A percentile compares a stretch with the other conserved stretches of the same genome.
Evolutionary conservation across 768 basidiomycete genomes (phyloP).

Genomic region (Porpolomopsis calyptriformis): DNA sequence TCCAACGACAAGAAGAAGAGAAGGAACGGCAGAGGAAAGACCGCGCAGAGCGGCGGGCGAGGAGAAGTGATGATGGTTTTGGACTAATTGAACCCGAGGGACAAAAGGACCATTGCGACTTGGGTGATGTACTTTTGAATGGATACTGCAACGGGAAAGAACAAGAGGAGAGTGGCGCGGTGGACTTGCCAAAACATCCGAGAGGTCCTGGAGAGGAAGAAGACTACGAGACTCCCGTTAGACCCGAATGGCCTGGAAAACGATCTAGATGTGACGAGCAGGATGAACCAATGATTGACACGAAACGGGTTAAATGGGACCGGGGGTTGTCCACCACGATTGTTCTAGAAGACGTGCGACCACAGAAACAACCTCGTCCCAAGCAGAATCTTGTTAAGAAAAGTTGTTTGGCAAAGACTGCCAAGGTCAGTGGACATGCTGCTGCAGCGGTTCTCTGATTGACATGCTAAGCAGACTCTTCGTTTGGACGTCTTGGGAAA

Average conservation of each 20-base stretch:
- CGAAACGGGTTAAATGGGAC: slow-evolving; percentile 71
- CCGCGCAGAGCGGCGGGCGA: slow-evolving; percentile 52
- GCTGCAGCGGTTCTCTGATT: slow-evolving; percentile 5
- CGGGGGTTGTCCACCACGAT: slow-evolving; percentile 51
- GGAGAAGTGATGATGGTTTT: slow-evolving; percentile 28
- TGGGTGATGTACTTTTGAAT: slow-evolving; percentile 16
- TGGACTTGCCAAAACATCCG: slow-evolving; percentile 29
- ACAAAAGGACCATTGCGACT: slow-evolving; percentile 24
- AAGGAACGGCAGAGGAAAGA: slow-evolving; percentile 41
- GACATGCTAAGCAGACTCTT: slow-evolving; percentile 33
- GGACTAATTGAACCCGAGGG: slow-evolving; percentile 18
- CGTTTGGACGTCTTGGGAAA: slow-evolving; percentile 67
- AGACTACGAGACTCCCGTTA: slow-evolving; percentile 61
- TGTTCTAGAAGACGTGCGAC: slow-evolving; percentile 53
- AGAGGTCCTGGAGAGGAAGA: slow-evolving; percentile 75
- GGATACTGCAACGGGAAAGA: slow-evolving; percentile 16
- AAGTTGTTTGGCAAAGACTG: slow-evolving; percentile 57
- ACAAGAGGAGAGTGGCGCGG: slow-evolving; percentile 12
- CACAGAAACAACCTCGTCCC: slow-evolving; percentile 33
- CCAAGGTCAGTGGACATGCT: slow-evolving; percentile 45
- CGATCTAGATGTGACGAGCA: slow-evolving; percentile 29
- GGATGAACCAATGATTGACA: slow-evolving; percentile 22
- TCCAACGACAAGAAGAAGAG: slow-evolving; percentile 60
- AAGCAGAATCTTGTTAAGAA: slow-evolving; percentile 36
- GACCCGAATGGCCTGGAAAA: slow-evolving; percentile 31